A percentile compares a stretch with the other conserved stretches of the same genome.
phyloP scores from a whole-genome alignment of 257 asterid species.

The Avicennia marina region DNA sequence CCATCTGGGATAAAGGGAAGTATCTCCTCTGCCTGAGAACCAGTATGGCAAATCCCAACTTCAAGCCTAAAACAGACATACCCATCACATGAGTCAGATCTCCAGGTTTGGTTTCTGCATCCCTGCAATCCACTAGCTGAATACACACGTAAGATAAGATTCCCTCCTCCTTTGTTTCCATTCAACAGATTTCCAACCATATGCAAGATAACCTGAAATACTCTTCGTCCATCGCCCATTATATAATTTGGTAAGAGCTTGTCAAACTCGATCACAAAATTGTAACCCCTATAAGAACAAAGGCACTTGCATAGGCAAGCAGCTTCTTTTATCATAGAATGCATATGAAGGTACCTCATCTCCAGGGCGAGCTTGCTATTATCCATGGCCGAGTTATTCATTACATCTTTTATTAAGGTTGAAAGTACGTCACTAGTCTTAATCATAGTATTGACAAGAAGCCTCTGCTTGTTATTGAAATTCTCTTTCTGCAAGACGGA shows the following conservation, averaged over 20 bases:
- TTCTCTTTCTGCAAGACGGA: constrained; percentile 69
- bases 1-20: constrained; percentile 19
- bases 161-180: constrained; percentile 53
- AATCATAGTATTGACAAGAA: constrained; percentile 64
- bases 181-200: constrained; percentile 74
- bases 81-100: constrained; percentile 57
- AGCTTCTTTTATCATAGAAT: constrained; percentile 65
- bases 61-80: constrained; percentile 48
- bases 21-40: constrained; percentile 29
- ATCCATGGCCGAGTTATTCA: constrained; percentile 64
- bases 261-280: constrained; percentile 63
- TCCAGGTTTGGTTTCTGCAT: constrained; percentile 51
- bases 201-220: constrained; percentile 79
- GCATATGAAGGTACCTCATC: constrained; percentile 56
- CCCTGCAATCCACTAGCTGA: constrained; percentile 51
- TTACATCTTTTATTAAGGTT: constrained; percentile 61
- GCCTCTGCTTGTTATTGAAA: constrained; percentile 58
- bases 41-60: constrained; percentile 48
- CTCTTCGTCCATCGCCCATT: constrained; percentile 85
- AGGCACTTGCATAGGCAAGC: constrained; percentile 86
- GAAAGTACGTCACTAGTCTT: constrained; percentile 75
- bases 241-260: constrained; percentile 68
- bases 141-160: constrained; percentile 43
- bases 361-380: constrained; percentile 56
- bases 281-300: constrained; percentile 52